phyloP scores from a whole-genome alignment of 2,329 filamentous ascomycete genomes.

The Hymenoscyphus fructigenus region DNA sequence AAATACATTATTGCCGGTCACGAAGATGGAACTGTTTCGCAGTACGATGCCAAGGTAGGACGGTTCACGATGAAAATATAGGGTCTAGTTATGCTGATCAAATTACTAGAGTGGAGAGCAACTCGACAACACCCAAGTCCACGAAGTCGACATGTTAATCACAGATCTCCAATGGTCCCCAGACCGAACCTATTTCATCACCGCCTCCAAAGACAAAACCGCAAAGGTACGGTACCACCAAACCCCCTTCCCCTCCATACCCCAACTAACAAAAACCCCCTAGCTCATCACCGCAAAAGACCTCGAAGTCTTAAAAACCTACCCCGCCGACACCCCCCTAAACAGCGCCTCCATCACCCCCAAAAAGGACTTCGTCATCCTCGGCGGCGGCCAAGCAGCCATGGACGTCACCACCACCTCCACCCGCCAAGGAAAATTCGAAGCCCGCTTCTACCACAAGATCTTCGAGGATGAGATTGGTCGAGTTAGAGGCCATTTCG shows the following conservation, averaged over 20 bases:
- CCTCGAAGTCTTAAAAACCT: conserved; percentile 91
- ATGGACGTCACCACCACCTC: conserved; percentile 96
- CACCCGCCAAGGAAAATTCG: conserved; percentile 96
- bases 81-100: conserved; percentile 20
- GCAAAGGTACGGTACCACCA: conserved; percentile 71
- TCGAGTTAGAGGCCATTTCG: conserved; percentile 94
- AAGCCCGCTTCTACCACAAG: conserved; percentile 99
- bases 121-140: conserved; percentile 75
- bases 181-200: conserved; percentile 98
- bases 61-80: not conserved
- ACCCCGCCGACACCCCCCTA: conserved; percentile 86
- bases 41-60: conserved; percentile 83
- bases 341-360: conserved; percentile 93
- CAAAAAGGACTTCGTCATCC: conserved; percentile 96
- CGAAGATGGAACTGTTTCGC: conserved; percentile 89
- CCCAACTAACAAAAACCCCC: conserved; percentile 15
- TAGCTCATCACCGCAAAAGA: conserved; percentile 81
- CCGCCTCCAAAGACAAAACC: conserved; percentile 95
- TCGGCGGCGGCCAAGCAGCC: conserved; percentile 95
- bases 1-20: conserved; percentile 98
- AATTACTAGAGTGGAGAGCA: conserved; percentile 68
- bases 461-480: conserved; percentile 99
- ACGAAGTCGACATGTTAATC: conserved; percentile 75
- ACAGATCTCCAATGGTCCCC: conserved; percentile 93
- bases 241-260: no score